Evolutionary conservation across 1,284 basidiomycete genomes (phyloP), one percentile per base, ranked within the genome.

Genomic region (Puccinia polysora): DNA sequence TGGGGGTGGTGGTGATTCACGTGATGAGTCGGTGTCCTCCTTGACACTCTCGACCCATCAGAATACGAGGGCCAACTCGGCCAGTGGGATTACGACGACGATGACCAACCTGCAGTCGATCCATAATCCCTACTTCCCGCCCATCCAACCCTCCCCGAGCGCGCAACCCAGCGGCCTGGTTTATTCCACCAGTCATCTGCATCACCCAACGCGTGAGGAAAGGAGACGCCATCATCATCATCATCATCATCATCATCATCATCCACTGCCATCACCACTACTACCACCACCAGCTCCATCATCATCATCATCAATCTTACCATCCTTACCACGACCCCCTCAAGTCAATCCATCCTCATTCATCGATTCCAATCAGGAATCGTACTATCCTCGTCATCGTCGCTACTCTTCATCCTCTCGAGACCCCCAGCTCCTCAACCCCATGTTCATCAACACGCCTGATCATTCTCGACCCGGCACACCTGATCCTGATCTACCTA

Each of bases 121-220:
- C n/a, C n/a, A n/a, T n/a, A 69, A 69, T 40, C 67, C 67, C 49
- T 69, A 69, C 56, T 69, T 69, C 25, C 67, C 67, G n/a, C 52
- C 67, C 20, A 58, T 59, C 67, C 18, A 18, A 34, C 28, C 67
- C n/a, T 23, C 30, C 15, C 43, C 45, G 12, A 20, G 10, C n/a
- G 45, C 20, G 4, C 55, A 30, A 32, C n/a, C 8, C 3, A 67
- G 30, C 34, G 45, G 36, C 18, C 65, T 25, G 6, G n/a, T n/a
- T n/a, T 25, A 4, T 20, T 28, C 3, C 40, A 28, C n/a, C 30
- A 65, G 7, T 30, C 53, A 47, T 49, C 52, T 25, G 12, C 38
- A 36, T 15, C 40, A 30, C 32, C 32, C 43, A 70, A 52, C 36
- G n/a, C n/a, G n/a, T n/a, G n/a, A n/a, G n/a, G n/a, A n/a, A n/a